These are phyloP conservation scores for Cardiospermum halicacabum DNA, from an alignment of 345 rosid genomes.

Conservation along the genomic window DNA sequence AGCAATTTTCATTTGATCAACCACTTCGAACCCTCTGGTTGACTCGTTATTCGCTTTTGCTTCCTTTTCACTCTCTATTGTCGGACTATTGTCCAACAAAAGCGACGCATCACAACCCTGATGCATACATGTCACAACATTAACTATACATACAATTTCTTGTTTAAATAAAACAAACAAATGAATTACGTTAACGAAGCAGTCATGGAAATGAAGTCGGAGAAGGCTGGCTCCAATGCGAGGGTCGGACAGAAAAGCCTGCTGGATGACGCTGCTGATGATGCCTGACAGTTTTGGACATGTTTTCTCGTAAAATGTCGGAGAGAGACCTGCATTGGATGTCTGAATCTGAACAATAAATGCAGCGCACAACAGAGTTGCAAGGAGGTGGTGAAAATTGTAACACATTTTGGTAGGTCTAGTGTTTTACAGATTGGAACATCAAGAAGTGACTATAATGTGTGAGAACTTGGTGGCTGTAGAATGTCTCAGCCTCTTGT, in stretches of 20 bases:
- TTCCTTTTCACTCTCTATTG: conserved; percentile 44
- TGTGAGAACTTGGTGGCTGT: too few relatives aligned
- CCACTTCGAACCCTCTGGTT: conserved; percentile 41
- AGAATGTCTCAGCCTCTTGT: too few relatives aligned
- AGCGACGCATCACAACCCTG: conserved; percentile 65
- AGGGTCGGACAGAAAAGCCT: conserved; percentile 5
- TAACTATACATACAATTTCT: too few relatives aligned
- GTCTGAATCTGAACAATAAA: too few relatives aligned
- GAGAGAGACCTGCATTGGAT: too few relatives aligned
- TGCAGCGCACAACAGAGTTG: too few relatives aligned
- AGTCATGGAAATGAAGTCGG: conserved; percentile 33
- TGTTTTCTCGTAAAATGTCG: conserved; percentile 18
- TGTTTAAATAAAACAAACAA: too few relatives aligned
- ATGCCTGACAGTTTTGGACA: conserved; percentile 20
- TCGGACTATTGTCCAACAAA: conserved; percentile 36
- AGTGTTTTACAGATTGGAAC: too few relatives aligned
- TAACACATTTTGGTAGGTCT: too few relatives aligned
- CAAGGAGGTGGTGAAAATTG: too few relatives aligned
- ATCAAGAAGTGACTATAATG: too few relatives aligned
- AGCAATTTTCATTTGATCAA: conserved; percentile 46
- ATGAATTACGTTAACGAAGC: conserved; percentile 32
- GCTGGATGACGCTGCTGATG: conserved; percentile 8
- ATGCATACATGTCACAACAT: background rate
- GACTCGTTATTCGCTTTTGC: conserved; percentile 49
- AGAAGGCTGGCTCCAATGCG: conserved; percentile 21